Evolutionary conservation across 495 filamentous ascomycete species (phyloP), one percentile per base, ranked within the genome.

Genomic region (Aspergillus wentii): DNA sequence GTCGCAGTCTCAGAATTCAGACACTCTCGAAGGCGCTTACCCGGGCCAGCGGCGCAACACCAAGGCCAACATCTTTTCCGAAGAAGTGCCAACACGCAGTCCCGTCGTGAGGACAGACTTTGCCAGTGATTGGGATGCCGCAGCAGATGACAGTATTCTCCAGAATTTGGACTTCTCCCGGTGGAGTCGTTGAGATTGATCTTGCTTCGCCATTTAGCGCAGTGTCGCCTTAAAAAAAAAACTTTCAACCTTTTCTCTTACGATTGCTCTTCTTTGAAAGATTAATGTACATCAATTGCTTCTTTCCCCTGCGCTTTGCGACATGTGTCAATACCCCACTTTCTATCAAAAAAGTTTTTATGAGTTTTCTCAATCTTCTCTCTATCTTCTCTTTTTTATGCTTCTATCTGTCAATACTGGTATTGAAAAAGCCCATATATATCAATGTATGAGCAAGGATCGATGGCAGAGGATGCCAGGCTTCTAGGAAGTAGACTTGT

Each of bases 11-110:
- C 56, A 63, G 34, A 49, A 37, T 19, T 21, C 57, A 1, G 68
- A 67, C 33, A 37, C 49, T 3, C 27, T 55, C 7, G 68, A 71
- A 41, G 61, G 57, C 1, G 50, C 62, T 9, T 69, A 69, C 30
- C 59, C 64, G 11, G 56, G 56, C 15, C 59, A 59, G 26, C 64
- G 68, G n/a, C 68, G 68, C 30, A 69, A 65, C 42, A 71, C 68
- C 0, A 66, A 69, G 30, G 43, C 64, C 30, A 71, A 62, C 20
- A 69, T 69, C 19, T 64, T 62, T 48, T 65, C 61, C 8, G 65
- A 69, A 33, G 68, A 71, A 32, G 22, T 62, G 1, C 57, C 62
- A 2, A 42, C 59, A 14, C 57, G 58, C 18, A 42, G 35, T 20
- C 35, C 59, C 16, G 38, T 49, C 2, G 39, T 46, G 6, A 52